Conservation (phyloP, 371 early-diverging fungal genomes). For the Mortierella sp. region DNA sequence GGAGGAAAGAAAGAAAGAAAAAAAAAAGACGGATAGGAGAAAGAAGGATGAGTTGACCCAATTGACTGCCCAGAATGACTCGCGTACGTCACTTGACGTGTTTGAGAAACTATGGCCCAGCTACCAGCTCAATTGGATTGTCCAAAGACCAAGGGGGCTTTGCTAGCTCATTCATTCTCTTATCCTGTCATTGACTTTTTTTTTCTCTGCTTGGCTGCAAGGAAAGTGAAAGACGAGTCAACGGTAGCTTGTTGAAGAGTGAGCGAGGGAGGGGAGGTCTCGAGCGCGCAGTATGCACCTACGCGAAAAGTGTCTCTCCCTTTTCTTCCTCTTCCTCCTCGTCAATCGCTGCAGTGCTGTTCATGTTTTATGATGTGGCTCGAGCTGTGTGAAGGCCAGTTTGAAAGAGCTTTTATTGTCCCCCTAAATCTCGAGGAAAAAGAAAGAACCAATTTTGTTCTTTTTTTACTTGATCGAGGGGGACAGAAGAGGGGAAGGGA, state of each 20-base stretch:
- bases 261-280: background rate
- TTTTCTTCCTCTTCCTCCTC: background rate
- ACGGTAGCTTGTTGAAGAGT: background rate
- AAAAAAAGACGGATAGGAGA: no score
- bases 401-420: background rate
- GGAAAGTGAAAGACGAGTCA: no score
- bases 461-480: constrained; percentile 3
- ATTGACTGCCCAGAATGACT: no score
- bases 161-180: no score
- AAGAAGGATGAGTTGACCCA: no score
- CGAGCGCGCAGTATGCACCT: background rate
- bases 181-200: no score
- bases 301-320: background rate
- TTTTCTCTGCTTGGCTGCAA: no score
- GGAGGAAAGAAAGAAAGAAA: no score
- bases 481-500: background rate
- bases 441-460: background rate
- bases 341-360: background rate
- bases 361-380: background rate
- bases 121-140: no score
- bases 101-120: no score
- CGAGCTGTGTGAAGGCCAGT: background rate
- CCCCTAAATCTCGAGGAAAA: background rate
- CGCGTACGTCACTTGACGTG: no score
- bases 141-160: no score